Evolutionary conservation across 192 early-diverging fungal genomes (phyloP).

Genomic region (Chytriomyces confervae): DNA sequence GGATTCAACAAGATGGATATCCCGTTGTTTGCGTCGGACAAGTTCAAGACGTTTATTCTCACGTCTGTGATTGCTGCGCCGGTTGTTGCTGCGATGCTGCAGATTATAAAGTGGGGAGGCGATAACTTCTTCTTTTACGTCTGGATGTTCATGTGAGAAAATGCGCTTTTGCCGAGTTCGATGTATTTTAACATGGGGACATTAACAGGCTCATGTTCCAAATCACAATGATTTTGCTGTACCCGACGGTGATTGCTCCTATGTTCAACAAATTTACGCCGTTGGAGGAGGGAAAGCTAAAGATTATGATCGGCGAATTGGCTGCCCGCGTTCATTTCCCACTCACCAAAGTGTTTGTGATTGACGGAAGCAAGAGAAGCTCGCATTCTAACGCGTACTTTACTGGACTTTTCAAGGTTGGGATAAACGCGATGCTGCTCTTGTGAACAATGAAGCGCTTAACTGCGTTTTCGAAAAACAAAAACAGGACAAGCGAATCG

Average conservation of each 20-base stretch:
- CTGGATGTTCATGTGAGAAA: slow-evolving; percentile 83
- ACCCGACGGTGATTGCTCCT: slow-evolving; percentile 96
- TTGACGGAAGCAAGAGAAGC: slow-evolving; percentile 89
- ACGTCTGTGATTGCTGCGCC: slow-evolving; percentile 77
- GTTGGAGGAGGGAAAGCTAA: slow-evolving; percentile 81
- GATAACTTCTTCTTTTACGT: slow-evolving; percentile 88
- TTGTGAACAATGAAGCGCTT: background rate
- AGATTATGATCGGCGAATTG: slow-evolving; percentile 78
- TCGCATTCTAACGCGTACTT: slow-evolving; percentile 97
- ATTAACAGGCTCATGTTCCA: slow-evolving; percentile 49
- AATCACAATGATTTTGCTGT: slow-evolving; percentile 68
- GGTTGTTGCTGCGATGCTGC: slow-evolving; percentile 70
- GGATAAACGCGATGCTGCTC: background rate
- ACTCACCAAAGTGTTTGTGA: slow-evolving; percentile 91
- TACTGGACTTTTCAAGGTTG: slow-evolving; percentile 84
- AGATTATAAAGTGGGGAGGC: slow-evolving; percentile 82
- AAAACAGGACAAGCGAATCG: slow-evolving; percentile 87
- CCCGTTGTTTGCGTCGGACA: slow-evolving; percentile 80
- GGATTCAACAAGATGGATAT: slow-evolving; percentile 96
- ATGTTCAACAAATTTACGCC: slow-evolving; percentile 96
- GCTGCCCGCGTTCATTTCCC: slow-evolving; percentile 86
- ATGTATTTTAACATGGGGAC: background rate
- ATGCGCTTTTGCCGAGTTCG: slow-evolving; percentile 7
- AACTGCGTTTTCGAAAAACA: background rate
- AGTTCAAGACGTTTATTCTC: slow-evolving; percentile 74